These are phyloP conservation scores for Chionographis japonica DNA, from an alignment of 106 monocot genomes.

Conservation along the genomic window DNA sequence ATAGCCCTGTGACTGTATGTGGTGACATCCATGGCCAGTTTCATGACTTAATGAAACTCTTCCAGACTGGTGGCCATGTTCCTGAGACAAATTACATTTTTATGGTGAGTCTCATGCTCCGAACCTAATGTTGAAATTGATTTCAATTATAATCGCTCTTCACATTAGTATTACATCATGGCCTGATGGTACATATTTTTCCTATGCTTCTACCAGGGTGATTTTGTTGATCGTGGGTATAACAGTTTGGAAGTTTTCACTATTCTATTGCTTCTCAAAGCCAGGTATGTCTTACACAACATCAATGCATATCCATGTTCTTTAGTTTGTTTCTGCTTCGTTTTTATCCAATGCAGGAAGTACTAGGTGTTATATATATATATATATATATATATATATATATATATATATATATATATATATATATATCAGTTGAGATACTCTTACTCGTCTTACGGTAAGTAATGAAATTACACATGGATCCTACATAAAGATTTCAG, in stretches of 20 bases:
- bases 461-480: no score
- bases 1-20: constrained; percentile 57
- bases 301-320: not conserved
- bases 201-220: constrained; percentile 39
- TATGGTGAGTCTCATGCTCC: constrained; percentile 23
- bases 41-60: constrained; percentile 63
- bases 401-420: no score
- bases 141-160: not conserved
- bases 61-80: constrained; percentile 57
- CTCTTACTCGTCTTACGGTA: no score
- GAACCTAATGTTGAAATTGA: not conserved
- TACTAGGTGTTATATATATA: not conserved
- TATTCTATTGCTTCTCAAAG: constrained; percentile 80
- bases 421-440: not conserved
- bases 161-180: not conserved
- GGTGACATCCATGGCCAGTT: constrained; percentile 61
- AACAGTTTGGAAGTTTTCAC: constrained; percentile 86
- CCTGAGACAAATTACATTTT: constrained; percentile 62
- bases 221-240: constrained; percentile 86
- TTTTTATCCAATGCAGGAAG: not conserved
- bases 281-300: constrained; percentile 33
- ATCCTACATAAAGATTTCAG: no score
- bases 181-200: not conserved
- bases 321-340: not conserved
- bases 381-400: no score